Conservation (phyloP, 345 rosid genomes). For the Viola odorata region DNA sequence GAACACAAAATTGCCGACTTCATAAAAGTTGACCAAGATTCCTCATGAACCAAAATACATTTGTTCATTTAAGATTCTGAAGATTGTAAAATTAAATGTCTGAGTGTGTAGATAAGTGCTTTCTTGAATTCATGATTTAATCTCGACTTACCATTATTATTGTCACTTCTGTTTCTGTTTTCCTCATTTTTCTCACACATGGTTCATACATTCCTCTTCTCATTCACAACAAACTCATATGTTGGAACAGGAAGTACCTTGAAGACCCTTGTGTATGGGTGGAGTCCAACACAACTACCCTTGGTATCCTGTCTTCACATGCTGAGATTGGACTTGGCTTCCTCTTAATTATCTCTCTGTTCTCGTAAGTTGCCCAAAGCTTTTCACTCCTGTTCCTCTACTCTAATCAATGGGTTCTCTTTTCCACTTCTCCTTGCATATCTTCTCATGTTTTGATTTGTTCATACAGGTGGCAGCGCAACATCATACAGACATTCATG, state of each 20-base stretch:
- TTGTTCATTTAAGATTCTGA: too few relatives aligned
- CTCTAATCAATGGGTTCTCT: not conserved
- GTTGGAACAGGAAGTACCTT: conserved; percentile 65
- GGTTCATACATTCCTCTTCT: too few relatives aligned
- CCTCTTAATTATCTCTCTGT: conserved; percentile 63
- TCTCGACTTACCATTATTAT: too few relatives aligned
- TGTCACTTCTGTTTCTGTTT: too few relatives aligned
- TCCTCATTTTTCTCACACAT: too few relatives aligned
- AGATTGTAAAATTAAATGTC: too few relatives aligned
- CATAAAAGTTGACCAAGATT: too few relatives aligned
- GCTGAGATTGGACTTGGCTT: conserved; percentile 91
- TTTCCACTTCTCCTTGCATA: conserved; percentile 6
- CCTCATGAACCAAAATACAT: too few relatives aligned
- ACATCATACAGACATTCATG: conserved; percentile 95
- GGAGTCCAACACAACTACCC: conserved; percentile 80
- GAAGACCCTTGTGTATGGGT: conserved; percentile 97
- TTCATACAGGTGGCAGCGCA: conserved; percentile 90
- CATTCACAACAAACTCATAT: conserved; percentile 3
- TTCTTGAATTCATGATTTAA: too few relatives aligned
- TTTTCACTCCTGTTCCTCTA: conserved; percentile 5
- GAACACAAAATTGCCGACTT: too few relatives aligned
- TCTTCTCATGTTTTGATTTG: not conserved
- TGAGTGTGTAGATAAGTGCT: too few relatives aligned
- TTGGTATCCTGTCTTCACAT: conserved; percentile 79
- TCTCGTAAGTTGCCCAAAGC: conserved; percentile 51